Conservation (phyloP, 2,329 filamentous ascomycete genomes). For the Penicillium expansum region DNA sequence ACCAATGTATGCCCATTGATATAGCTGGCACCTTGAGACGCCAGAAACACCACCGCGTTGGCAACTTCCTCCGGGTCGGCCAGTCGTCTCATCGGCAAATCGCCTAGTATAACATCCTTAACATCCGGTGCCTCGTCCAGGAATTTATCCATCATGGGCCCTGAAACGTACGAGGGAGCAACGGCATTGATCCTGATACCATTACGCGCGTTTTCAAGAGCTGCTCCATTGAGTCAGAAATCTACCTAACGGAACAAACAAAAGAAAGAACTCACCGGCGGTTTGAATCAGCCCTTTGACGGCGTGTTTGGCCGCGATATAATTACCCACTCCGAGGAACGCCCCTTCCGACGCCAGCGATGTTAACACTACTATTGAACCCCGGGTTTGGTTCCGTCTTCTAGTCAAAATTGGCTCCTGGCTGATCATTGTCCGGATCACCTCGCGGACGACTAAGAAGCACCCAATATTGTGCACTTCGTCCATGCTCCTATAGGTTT, state of each 20-base stretch:
- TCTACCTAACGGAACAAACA: background rate
- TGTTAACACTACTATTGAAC: background rate
- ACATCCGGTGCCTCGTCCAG: background rate
- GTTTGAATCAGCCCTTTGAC: background rate
- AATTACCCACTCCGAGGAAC: background rate
- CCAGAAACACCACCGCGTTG: background rate
- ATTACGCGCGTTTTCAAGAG: background rate
- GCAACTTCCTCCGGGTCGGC: background rate
- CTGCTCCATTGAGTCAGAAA: background rate
- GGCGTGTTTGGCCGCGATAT: background rate
- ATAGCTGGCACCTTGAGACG: background rate
- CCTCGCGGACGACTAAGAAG: background rate
- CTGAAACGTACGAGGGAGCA: background rate
- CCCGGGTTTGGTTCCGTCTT: background rate
- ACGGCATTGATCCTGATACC: background rate
- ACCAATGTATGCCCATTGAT: background rate
- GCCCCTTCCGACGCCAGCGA: background rate
- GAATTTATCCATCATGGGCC: background rate
- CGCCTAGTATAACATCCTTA: background rate
- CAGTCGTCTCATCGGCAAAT: background rate
- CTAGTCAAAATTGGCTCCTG: background rate
- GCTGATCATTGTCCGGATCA: background rate
- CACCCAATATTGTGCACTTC: background rate
- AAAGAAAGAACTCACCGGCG: background rate
- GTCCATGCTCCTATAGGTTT: background rate